A percentile compares a stretch with the other conserved stretches of the same genome.
These are phyloP conservation scores for Mycocentrospora acerina DNA, from an alignment of 2,329 filamentous ascomycete genomes.

Conservation along the genomic window DNA sequence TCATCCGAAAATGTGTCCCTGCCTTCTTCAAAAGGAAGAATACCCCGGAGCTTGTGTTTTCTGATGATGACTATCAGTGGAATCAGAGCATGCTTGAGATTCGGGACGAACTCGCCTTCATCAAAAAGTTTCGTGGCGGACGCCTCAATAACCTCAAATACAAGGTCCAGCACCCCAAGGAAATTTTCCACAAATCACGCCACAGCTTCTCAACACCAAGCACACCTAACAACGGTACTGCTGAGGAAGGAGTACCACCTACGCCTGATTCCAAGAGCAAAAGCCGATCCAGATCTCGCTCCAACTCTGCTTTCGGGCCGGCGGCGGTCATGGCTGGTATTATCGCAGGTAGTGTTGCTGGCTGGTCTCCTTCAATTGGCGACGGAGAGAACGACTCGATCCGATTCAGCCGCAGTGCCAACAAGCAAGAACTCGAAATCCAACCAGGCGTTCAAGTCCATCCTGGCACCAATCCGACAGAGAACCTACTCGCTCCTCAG, in stretches of 20 bases:
- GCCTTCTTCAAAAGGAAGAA: conserved; percentile 45
- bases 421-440: conserved; percentile 44
- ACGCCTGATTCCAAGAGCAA: conserved; percentile 58
- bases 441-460: conserved; percentile 51
- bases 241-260: conserved; percentile 42
- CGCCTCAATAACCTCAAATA: conserved; percentile 81
- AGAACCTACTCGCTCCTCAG: conserved; percentile 49
- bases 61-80: conserved; percentile 58
- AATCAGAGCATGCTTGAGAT: conserved; percentile 73
- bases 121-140: conserved; percentile 78
- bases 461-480: conserved; percentile 51
- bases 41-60: conserved; percentile 45
- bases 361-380: conserved; percentile 71
- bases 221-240: conserved; percentile 61
- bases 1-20: conserved; percentile 52
- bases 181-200: conserved; percentile 64
- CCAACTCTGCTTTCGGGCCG: conserved; percentile 71
- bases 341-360: conserved; percentile 73
- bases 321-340: conserved; percentile 83
- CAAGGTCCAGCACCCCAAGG: conserved; percentile 72
- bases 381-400: conserved; percentile 45
- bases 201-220: conserved; percentile 65
- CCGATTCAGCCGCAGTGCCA: conserved; percentile 38
- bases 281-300: conserved; percentile 64
- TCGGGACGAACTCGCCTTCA: conserved; percentile 76